Evolutionary conservation across 306 rosid species (phyloP).

Genomic region (Albizia julibrissin): DNA sequence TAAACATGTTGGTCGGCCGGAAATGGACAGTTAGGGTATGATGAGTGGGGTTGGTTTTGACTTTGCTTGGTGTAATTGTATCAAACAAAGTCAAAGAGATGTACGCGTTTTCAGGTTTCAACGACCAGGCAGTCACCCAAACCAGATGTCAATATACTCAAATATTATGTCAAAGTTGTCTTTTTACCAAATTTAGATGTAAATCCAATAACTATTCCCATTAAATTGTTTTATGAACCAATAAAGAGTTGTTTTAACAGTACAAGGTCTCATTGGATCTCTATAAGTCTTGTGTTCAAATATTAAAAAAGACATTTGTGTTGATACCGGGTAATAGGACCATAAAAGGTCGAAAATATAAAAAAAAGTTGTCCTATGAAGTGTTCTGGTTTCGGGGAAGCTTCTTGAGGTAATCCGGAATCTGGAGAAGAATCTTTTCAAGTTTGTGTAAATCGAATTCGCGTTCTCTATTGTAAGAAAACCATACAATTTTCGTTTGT

Average conservation of each 20-base stretch:
- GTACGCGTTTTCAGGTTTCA: not conserved
- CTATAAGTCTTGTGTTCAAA: too few species aligned
- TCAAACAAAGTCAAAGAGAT: not conserved
- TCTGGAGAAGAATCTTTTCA: not conserved
- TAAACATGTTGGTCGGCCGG: not conserved
- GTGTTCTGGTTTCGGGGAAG: not conserved
- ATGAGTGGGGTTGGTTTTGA: not conserved
- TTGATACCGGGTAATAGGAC: too few species aligned
- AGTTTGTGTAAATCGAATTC: not conserved
- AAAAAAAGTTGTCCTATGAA: too few species aligned
- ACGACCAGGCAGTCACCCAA: not conserved
- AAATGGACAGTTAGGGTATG: not conserved
- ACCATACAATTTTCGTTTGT: not conserved
- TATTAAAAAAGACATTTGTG: too few species aligned
- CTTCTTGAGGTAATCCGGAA: not conserved
- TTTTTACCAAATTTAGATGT: not conserved
- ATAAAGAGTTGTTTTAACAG: too few species aligned
- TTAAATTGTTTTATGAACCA: not conserved
- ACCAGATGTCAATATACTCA: not conserved
- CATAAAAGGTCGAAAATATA: too few species aligned
- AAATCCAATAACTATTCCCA: not conserved
- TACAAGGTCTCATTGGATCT: accelerated
- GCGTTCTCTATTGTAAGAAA: not conserved
- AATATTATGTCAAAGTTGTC: not conserved
- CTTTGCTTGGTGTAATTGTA: not conserved